phyloP scores from a whole-genome alignment of 2,329 filamentous ascomycete species.

The Aspergillus calidoustus region DNA sequence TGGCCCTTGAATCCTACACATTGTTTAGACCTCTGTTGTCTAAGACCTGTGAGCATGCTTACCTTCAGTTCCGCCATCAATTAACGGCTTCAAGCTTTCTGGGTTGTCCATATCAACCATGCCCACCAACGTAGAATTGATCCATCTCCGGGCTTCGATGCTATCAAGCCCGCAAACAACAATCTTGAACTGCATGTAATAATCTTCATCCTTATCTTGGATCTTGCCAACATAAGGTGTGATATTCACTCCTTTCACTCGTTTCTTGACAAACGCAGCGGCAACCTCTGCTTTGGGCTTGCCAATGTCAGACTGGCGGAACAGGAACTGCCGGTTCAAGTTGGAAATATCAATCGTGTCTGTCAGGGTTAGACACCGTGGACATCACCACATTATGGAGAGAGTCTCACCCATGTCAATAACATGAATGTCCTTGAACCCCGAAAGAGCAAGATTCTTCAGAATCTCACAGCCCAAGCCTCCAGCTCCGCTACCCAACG shows the following conservation, averaged over 20 bases:
- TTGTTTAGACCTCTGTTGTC: constrained; percentile 21
- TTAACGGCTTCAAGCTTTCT: constrained; percentile 87
- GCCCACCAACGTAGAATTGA: constrained; percentile 88
- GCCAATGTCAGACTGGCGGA: constrained; percentile 88
- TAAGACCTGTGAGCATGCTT: constrained; percentile 7
- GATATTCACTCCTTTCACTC: constrained; percentile 89
- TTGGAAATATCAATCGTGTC: constrained; percentile 99
- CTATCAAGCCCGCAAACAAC: constrained; percentile 95
- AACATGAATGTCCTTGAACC: constrained; percentile 96
- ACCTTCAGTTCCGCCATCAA: constrained; percentile 95
- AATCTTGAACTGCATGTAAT: constrained; percentile 96
- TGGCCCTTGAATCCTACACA: constrained; percentile 88
- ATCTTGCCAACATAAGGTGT: constrained; percentile 94
- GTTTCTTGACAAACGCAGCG: constrained; percentile 84
- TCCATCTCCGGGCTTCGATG: constrained; percentile 97
- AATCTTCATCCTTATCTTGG: constrained; percentile 93
- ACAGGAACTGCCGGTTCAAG: constrained; percentile 95
- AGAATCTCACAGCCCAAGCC: constrained; percentile 95
- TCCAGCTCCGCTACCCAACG: constrained; percentile 74
- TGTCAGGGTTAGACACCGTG: constrained; percentile 42
- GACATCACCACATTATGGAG: not conserved
- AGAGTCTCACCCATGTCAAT: constrained; percentile 87
- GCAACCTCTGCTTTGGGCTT: constrained; percentile 93
- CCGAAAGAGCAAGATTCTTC: constrained; percentile 92
- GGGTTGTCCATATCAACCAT: constrained; percentile 84